phyloP scores from a whole-genome alignment of 2,329 filamentous ascomycete species.

The Nectriaceae sp. region DNA sequence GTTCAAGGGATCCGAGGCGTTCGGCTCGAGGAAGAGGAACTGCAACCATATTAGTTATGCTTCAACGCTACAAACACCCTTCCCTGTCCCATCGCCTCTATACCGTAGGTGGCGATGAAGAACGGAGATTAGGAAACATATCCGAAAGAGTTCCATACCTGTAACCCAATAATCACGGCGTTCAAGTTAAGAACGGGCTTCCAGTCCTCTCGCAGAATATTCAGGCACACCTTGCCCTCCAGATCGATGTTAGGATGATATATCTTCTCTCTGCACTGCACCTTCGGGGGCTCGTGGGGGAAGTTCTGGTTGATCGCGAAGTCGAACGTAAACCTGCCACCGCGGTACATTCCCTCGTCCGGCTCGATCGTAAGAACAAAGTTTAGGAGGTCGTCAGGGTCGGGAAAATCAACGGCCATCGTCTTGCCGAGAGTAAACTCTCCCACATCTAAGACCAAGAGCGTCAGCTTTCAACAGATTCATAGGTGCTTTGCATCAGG shows the following conservation, averaged over 20 bases:
- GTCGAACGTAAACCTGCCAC: slow-evolving; percentile 82
- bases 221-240: slow-evolving; percentile 96
- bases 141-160: slow-evolving; percentile 53
- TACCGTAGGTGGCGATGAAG: background rate
- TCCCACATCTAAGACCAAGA: slow-evolving; percentile 63
- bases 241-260: slow-evolving; percentile 99
- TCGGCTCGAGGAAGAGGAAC: slow-evolving; percentile 97
- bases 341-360: slow-evolving; percentile 87
- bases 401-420: slow-evolving; percentile 79
- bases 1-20: slow-evolving; percentile 95
- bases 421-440: slow-evolving; percentile 78
- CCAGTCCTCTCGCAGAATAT: slow-evolving; percentile 97
- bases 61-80: slow-evolving; percentile 1
- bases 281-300: slow-evolving; percentile 96
- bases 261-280: slow-evolving; percentile 96
- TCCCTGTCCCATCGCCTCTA: background rate
- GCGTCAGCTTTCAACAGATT: slow-evolving; percentile 10
- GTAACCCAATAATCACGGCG: slow-evolving; percentile 91
- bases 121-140: too few relatives aligned
- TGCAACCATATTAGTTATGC: slow-evolving; percentile 41
- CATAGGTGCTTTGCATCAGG: background rate
- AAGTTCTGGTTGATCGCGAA: slow-evolving; percentile 95
- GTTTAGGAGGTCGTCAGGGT: slow-evolving; percentile 84
- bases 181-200: slow-evolving; percentile 97
- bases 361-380: slow-evolving; percentile 81